These are phyloP conservation scores for Waltiozyma sp. DNA, from an alignment of 1,139 yeast genomes.

Conservation along the genomic window DNA sequence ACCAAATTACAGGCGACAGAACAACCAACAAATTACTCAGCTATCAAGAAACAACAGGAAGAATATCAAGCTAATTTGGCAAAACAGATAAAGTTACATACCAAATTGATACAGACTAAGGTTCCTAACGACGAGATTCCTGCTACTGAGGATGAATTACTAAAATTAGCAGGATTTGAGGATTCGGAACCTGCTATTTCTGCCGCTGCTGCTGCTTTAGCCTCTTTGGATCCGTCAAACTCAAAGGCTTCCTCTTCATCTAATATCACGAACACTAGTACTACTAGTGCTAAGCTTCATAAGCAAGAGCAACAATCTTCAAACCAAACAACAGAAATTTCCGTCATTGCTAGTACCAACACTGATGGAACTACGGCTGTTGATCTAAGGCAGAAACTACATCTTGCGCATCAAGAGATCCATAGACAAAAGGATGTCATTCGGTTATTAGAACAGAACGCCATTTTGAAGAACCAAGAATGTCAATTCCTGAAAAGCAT, in stretches of 20 bases:
- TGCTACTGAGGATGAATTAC: conserved; percentile 9
- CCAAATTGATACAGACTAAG: too few relatives aligned
- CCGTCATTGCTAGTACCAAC: too few relatives aligned
- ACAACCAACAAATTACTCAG: background rate
- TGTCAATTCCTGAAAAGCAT: conserved; percentile 15
- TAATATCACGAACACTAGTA: too few relatives aligned
- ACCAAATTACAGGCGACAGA: conserved; percentile 1
- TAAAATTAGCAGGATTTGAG: conserved; percentile 13
- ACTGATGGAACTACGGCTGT: too few relatives aligned
- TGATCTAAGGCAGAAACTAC: background rate
- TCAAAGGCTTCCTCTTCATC: background rate
- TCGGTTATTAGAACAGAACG: conserved; percentile 3
- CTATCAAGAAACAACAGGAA: background rate
- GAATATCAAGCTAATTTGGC: background rate
- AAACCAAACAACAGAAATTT: too few relatives aligned
- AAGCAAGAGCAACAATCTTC: too few relatives aligned
- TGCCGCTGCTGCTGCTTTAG: background rate
- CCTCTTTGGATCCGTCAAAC: background rate
- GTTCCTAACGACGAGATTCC: background rate
- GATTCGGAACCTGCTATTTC: background rate
- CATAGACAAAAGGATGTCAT: conserved; percentile 3
- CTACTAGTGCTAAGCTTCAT: background rate
- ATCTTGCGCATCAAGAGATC: background rate
- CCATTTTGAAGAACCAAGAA: conserved; percentile 11
- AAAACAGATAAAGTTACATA: too few relatives aligned